These are phyloP conservation scores for Botrytis deweyae DNA, from an alignment of 2,329 filamentous ascomycete species.

Conservation along the genomic window DNA sequence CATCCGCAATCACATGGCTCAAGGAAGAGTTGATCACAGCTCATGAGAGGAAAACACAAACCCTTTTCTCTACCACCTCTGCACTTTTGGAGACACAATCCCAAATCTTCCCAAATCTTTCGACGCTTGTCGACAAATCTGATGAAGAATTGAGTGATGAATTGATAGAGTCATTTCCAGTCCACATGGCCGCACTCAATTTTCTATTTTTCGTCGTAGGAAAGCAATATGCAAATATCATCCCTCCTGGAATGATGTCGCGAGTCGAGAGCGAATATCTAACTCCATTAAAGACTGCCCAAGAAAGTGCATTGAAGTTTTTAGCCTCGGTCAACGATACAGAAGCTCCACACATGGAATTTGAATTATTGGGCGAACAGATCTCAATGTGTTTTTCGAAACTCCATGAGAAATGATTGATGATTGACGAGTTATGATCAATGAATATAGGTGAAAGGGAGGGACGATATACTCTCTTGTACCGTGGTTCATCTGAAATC, in stretches of 20 bases:
- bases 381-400: constrained; percentile 28
- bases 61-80: constrained; percentile 52
- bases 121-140: constrained; percentile 47
- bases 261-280: constrained; percentile 60
- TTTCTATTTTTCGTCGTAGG: constrained; percentile 58
- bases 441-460: neutral
- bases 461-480: neutral
- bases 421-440: constrained; percentile 8
- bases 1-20: constrained; percentile 62
- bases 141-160: constrained; percentile 50
- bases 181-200: constrained; percentile 60
- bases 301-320: constrained; percentile 37
- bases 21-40: constrained; percentile 58
- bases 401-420: constrained; percentile 26
- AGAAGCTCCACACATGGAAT: constrained; percentile 25
- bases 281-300: constrained; percentile 50
- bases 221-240: constrained; percentile 47
- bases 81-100: constrained; percentile 62
- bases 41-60: constrained; percentile 37
- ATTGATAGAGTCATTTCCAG: constrained; percentile 51
- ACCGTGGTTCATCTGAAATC: neutral
- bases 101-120: constrained; percentile 57
- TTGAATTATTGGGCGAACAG: constrained; percentile 35
- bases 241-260: constrained; percentile 56
- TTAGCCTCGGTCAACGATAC: constrained; percentile 13